Percentiles rank a stretch among this genome's conserved stretches.
These are phyloP conservation scores for Torulaspora microellipsoides DNA, from an alignment of 805 yeast genomes.

Conservation along the genomic window DNA sequence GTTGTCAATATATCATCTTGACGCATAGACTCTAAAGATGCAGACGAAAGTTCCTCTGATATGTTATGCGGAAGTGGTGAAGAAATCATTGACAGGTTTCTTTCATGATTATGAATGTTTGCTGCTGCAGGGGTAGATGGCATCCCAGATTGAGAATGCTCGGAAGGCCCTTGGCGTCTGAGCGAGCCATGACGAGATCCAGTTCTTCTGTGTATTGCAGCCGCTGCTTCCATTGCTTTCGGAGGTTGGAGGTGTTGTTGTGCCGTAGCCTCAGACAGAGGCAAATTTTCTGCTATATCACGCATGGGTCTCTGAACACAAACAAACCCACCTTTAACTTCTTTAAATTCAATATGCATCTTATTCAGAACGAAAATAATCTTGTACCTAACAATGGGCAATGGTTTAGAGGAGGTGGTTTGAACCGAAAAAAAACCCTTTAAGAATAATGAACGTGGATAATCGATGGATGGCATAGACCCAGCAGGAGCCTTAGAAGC, in stretches of 20 bases:
- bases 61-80: constrained; percentile 28
- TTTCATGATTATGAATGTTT: constrained; percentile 20
- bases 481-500: constrained; percentile 63
- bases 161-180: constrained; percentile 35
- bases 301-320: constrained; percentile 59
- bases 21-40: constrained; percentile 33
- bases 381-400: constrained; percentile 82
- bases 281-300: constrained; percentile 33
- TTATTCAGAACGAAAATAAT: constrained; percentile 71
- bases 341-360: constrained; percentile 76
- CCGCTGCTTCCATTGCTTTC: constrained; percentile 10
- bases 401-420: constrained; percentile 88
- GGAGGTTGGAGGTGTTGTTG: constrained; percentile 13
- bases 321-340: constrained; percentile 89
- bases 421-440: constrained; percentile 94
- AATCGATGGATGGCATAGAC: constrained; percentile 90
- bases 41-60: constrained; percentile 32
- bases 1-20: constrained; percentile 40
- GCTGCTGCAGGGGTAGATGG: constrained; percentile 56
- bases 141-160: constrained; percentile 36
- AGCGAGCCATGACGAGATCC: constrained; percentile 36
- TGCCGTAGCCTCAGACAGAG: neutral
- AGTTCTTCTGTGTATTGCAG: constrained; percentile 22
- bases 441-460: constrained; percentile 82
- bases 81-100: constrained; percentile 24